These are phyloP conservation scores for Lolium multiflorum DNA, from an alignment of 176 grass and related monocot genomes.

Conservation along the genomic window DNA sequence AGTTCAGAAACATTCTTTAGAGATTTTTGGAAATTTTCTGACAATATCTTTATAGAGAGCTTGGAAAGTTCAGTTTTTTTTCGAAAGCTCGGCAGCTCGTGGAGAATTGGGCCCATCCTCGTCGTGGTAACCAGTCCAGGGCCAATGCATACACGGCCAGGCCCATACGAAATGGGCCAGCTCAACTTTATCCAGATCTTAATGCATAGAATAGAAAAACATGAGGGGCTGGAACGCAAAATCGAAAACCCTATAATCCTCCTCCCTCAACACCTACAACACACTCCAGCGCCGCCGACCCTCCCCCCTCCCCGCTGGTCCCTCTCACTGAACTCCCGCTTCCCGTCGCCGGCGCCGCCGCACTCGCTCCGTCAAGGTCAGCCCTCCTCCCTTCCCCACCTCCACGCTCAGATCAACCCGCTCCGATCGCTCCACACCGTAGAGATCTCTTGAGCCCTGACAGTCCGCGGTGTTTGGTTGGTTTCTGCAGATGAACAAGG, in stretches of 20 bases:
- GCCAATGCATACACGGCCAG: neutral
- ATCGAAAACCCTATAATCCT: constrained; percentile 55
- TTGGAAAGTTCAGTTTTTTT: neutral
- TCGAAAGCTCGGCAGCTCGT: neutral
- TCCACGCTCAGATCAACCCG: neutral
- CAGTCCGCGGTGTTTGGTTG: neutral
- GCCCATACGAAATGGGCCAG: neutral
- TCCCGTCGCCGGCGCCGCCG: constrained; percentile 14
- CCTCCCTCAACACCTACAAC: constrained; percentile 22
- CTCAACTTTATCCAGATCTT: neutral
- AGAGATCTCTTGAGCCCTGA: neutral
- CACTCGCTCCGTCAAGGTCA: constrained; percentile 41
- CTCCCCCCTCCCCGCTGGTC: no score
- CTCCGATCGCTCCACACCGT: neutral
- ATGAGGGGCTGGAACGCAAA: neutral
- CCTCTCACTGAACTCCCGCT: neutral
- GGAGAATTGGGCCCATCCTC: neutral
- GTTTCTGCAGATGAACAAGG: constrained; percentile 71
- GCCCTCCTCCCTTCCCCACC: neutral
- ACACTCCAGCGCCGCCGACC: constrained; percentile 42
- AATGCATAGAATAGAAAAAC: neutral
- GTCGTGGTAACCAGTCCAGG: neutral
- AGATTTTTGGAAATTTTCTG: neutral
- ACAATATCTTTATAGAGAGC: neutral
- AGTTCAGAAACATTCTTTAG: no score